Conservation (phyloP, 495 filamentous ascomycete species). For the Rostrohypoxylon terebratum region DNA sequence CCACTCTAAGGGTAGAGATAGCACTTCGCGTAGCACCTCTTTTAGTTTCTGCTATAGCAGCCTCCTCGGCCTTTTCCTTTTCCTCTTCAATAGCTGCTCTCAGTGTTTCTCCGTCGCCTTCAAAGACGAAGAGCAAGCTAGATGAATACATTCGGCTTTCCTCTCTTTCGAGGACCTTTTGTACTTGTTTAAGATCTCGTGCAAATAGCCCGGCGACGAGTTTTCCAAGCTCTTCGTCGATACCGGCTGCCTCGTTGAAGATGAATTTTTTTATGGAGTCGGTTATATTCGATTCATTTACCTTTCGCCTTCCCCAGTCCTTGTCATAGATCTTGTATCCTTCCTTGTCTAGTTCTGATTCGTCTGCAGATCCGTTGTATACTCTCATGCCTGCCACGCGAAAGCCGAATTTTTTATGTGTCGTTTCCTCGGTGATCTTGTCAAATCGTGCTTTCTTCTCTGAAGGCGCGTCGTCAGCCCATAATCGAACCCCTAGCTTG, state of each 20-base stretch:
- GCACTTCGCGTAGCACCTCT: constrained; percentile 43
- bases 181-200: constrained; percentile 72
- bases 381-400: constrained; percentile 95
- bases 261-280: constrained; percentile 83
- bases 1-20: constrained; percentile 51
- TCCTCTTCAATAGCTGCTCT: constrained; percentile 73
- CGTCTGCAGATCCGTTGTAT: constrained; percentile 73
- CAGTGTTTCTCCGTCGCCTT: constrained; percentile 82
- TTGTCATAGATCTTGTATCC: constrained; percentile 85
- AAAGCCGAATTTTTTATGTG: constrained; percentile 82
- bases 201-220: constrained; percentile 72
- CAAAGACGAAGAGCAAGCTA: constrained; percentile 90
- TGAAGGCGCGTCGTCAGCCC: constrained; percentile 82
- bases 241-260: constrained; percentile 69
- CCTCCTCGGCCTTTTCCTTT: constrained; percentile 60
- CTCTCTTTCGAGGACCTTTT: constrained; percentile 72
- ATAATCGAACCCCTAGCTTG: constrained; percentile 87
- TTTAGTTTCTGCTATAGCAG: constrained; percentile 50
- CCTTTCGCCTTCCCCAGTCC: constrained; percentile 78
- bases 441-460: constrained; percentile 85
- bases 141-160: constrained; percentile 96
- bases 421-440: constrained; percentile 80
- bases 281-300: constrained; percentile 76
- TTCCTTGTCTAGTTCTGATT: constrained; percentile 58
- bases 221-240: constrained; percentile 63